Evolutionary conservation across 2,329 filamentous ascomycete genomes (phyloP), one percentile per base, ranked within the genome.

Genomic region (Ophiostoma quercus): DNA sequence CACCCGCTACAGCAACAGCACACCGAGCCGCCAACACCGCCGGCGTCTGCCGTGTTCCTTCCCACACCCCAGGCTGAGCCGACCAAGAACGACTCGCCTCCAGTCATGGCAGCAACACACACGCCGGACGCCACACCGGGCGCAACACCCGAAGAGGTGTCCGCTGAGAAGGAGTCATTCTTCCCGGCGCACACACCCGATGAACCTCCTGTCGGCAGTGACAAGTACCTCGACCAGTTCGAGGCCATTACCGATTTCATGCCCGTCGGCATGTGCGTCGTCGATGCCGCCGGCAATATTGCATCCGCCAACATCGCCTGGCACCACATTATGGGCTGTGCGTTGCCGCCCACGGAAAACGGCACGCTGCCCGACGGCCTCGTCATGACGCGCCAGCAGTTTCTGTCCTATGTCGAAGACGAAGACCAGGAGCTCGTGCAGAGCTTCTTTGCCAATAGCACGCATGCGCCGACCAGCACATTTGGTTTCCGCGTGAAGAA

Each of bases 251-350:
- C 90, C 1, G 89, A 92, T 74, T 88, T 92, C 68, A 88, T 90
- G 1, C 90, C 90, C 0, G 87, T 91, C 1, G 90, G 90, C 22
- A 88, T 92, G 79, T 91, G 89, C 75, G 90, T 92, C 71, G 86
- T 88, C 12, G 85, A 90, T 75, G 81, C 83, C 1, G 80, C 84
- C 67, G 90, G 90, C 14, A 84, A 85, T 54, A 85, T 92, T 70
- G 86, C 84, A 0, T 92, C 90, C 76, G 90, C 88, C 71, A 93
- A 93, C 74, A 85, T 90, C 67, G 87, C 88, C 9, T 92, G 83
- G 80, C 81, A 84, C 73, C 80, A 81, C 54, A 84, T 86, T 47
- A 84, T 83, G 1, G 83, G 83, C 1, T 79, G 81, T 66, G 76
- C 80, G 34, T 73, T 74, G 14, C 65, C 65, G 2, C 22, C 57